Evolutionary conservation across 768 basidiomycete species (phyloP).

Genomic region (Pleurotus citrinopileatus): DNA sequence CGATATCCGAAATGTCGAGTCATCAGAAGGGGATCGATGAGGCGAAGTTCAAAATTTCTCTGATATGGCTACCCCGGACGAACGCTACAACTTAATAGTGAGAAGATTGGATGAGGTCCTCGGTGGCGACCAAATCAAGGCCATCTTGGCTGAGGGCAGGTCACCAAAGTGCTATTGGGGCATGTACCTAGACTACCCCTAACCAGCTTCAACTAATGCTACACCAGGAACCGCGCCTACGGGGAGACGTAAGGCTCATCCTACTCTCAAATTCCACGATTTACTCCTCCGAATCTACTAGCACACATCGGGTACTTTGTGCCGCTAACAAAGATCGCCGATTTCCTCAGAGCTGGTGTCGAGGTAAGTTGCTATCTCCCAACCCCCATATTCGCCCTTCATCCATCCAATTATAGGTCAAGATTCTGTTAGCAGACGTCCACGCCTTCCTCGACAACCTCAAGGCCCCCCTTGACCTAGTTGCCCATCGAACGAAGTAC

Average conservation of each 20-base stretch:
- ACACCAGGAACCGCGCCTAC: constrained; percentile 84
- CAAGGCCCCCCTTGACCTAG: constrained; percentile 93
- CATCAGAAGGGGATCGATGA: not conserved
- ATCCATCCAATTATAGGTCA: constrained; percentile 49
- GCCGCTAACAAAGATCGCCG: constrained; percentile 90
- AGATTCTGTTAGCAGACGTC: constrained; percentile 82
- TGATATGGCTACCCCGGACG: constrained; percentile 31
- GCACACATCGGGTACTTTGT: constrained; percentile 99
- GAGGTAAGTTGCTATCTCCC: no score
- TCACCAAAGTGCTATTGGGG: constrained; percentile 92
- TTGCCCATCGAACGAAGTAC: constrained; percentile 85
- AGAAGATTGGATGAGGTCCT: constrained; percentile 85
- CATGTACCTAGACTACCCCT: constrained; percentile 31
- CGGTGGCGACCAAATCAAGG: constrained; percentile 79
- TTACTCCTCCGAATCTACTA: constrained; percentile 27
- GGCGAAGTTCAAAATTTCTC: not conserved
- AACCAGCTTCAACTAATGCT: constrained; percentile 6
- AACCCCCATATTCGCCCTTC: constrained; percentile 15
- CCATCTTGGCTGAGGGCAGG: constrained; percentile 73
- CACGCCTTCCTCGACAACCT: constrained; percentile 98
- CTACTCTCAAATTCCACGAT: not conserved
- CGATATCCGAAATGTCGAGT: not conserved
- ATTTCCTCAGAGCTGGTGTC: constrained; percentile 92
- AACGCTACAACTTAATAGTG: constrained; percentile 81
- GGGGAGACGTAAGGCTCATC: constrained; percentile 73